phyloP scores from a whole-genome alignment of 2,329 filamentous ascomycete species.

The Penicillium sp. region DNA sequence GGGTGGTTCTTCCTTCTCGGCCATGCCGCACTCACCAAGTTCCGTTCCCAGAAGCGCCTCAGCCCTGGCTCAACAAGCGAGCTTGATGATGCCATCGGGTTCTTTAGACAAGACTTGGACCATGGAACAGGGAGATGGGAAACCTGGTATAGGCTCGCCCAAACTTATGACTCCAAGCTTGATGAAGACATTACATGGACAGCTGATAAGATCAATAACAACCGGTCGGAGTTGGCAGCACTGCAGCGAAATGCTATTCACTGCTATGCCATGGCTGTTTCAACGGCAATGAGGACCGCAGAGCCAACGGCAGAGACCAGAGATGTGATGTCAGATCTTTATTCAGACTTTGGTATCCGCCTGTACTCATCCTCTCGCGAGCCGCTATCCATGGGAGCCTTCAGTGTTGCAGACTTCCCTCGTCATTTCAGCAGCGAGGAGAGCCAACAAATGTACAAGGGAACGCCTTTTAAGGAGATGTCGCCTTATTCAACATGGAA shows the following conservation, averaged over 20 bases:
- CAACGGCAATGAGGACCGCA: slow-evolving; percentile 57
- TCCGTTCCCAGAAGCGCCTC: slow-evolving; percentile 73
- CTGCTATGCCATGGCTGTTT: slow-evolving; percentile 70
- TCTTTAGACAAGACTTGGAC: slow-evolving; percentile 77
- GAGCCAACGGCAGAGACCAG: slow-evolving; percentile 55
- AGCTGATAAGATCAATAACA: slow-evolving; percentile 86
- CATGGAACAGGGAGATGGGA: slow-evolving; percentile 82
- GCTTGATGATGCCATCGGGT: slow-evolving; percentile 74
- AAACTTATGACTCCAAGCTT: slow-evolving; percentile 82
- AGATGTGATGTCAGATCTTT: slow-evolving; percentile 62
- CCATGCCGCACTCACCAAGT: slow-evolving; percentile 83
- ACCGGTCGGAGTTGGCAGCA: slow-evolving; percentile 68
- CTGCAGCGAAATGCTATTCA: slow-evolving; percentile 80
- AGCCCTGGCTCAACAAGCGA: slow-evolving; percentile 79
- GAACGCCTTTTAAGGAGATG: slow-evolving; percentile 57
- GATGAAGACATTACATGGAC: slow-evolving; percentile 87
- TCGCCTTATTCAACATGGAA: slow-evolving; percentile 62
- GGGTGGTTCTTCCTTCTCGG: slow-evolving; percentile 93
- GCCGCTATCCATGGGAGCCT: slow-evolving; percentile 66
- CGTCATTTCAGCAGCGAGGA: slow-evolving; percentile 59
- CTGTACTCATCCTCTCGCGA: slow-evolving; percentile 67
- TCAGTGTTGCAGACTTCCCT: slow-evolving; percentile 60
- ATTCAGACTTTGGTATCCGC: slow-evolving; percentile 65
- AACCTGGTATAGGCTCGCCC: slow-evolving; percentile 83
- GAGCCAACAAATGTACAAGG: slow-evolving; percentile 56